phyloP scores from a whole-genome alignment of 805 yeast genomes.

The Ogataea siamensis region DNA sequence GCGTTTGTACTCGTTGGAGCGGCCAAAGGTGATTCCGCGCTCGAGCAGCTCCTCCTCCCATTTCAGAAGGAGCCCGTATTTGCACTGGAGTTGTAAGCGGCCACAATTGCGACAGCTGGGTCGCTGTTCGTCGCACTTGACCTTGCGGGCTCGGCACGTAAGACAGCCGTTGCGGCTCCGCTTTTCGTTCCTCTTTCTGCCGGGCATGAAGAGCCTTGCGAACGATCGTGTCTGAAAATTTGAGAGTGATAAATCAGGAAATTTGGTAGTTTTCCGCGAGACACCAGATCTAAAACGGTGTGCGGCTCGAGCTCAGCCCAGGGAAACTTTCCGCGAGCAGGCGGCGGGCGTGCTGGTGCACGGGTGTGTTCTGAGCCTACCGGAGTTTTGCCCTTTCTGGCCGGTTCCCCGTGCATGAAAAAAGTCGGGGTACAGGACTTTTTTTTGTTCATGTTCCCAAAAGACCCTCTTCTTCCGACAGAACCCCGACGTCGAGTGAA shows the following conservation, averaged over 20 bases:
- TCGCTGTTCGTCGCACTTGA: conserved; percentile 40
- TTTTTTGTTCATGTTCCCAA: not conserved
- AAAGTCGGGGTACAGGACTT: conserved; percentile 4
- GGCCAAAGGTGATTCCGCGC: conserved; percentile 37
- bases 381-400: too few species aligned
- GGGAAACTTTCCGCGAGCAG: too few species aligned
- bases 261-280: too few species aligned
- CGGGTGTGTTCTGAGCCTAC: conserved; percentile 2
- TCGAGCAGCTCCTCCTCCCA: conserved; percentile 41
- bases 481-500: conserved; percentile 18
- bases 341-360: too few species aligned
- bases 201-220: too few species aligned
- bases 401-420: not conserved
- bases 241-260: too few species aligned
- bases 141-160: conserved; percentile 48
- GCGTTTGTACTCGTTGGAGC: conserved; percentile 28
- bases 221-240: too few species aligned
- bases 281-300: too few species aligned
- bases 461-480: not conserved
- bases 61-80: conserved; percentile 10
- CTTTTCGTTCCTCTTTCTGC: too few species aligned
- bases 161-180: conserved; percentile 46
- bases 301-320: too few species aligned
- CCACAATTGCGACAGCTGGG: conserved; percentile 36
- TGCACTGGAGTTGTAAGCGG: conserved; percentile 24